Conservation (phyloP, 2,329 filamentous ascomycete genomes). For the Ploettnerulaceae sp. region DNA sequence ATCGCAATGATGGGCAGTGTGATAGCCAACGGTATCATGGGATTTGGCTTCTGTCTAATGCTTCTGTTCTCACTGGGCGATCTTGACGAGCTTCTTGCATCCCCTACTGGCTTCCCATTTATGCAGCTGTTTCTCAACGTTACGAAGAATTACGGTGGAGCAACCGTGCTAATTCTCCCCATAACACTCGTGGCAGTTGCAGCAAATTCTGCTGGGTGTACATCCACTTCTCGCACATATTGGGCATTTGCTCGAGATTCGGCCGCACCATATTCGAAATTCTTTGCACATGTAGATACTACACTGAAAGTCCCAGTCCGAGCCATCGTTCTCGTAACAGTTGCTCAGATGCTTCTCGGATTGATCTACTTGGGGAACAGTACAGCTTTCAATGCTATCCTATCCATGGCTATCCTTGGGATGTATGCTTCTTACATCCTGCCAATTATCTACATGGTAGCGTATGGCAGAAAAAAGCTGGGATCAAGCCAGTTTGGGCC, state of each 20-base stretch:
- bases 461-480: slow-evolving; percentile 34
- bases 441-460: slow-evolving; percentile 37
- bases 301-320: slow-evolving; percentile 35
- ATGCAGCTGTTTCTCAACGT: slow-evolving; percentile 42
- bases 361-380: slow-evolving; percentile 43
- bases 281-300: slow-evolving; percentile 36
- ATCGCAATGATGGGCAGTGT: slow-evolving; percentile 42
- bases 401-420: slow-evolving; percentile 41
- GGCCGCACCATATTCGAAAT: slow-evolving; percentile 35
- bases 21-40: slow-evolving; percentile 42
- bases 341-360: slow-evolving; percentile 42
- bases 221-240: slow-evolving; percentile 40
- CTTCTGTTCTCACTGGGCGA: slow-evolving; percentile 42
- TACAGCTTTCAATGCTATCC: slow-evolving; percentile 44
- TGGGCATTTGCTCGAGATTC: slow-evolving; percentile 45
- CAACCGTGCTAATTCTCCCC: slow-evolving; percentile 40
- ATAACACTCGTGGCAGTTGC: slow-evolving; percentile 43
- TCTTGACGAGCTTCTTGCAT: slow-evolving; percentile 38
- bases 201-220: slow-evolving; percentile 42
- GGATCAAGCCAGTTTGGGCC: slow-evolving; percentile 26
- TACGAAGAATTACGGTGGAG: slow-evolving; percentile 37
- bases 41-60: slow-evolving; percentile 39
- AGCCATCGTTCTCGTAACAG: slow-evolving; percentile 39
- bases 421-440: slow-evolving; percentile 42
- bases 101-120: slow-evolving; percentile 42